Percentiles rank a stretch among this genome's conserved stretches.
Evolutionary conservation across 371 early-diverging fungal genomes (phyloP).

Genomic region (Mortierella sp.): DNA sequence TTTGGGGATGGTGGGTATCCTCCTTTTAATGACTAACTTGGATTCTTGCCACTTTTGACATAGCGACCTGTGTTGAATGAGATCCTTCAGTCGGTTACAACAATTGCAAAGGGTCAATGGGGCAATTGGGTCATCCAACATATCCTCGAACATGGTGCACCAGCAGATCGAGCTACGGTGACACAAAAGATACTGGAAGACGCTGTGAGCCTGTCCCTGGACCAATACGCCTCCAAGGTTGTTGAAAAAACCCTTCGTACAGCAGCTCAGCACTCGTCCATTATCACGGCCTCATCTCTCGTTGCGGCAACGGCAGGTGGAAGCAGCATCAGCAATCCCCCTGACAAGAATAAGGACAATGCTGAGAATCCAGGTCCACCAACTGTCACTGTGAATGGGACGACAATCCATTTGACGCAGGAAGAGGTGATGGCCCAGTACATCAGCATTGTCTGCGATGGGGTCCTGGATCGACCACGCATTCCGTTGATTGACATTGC

Average conservation of each 20-base stretch:
- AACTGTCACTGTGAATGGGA: slow-evolving; percentile 21
- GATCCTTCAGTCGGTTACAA: slow-evolving; percentile 65
- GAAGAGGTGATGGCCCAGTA: slow-evolving; percentile 47
- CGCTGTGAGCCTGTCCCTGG: slow-evolving; percentile 65
- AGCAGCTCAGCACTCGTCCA: slow-evolving; percentile 47
- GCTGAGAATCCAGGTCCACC: slow-evolving; percentile 4
- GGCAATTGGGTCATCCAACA: slow-evolving; percentile 87
- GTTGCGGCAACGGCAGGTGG: background rate
- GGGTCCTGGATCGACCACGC: slow-evolving; percentile 51
- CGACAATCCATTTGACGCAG: slow-evolving; percentile 30
- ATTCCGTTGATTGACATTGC: slow-evolving; percentile 67
- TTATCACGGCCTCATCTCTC: background rate
- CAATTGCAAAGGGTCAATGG: slow-evolving; percentile 80
- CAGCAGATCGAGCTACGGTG: slow-evolving; percentile 58
- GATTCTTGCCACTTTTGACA: background rate
- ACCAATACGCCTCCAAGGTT: slow-evolving; percentile 84
- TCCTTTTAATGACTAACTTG: too few relatives aligned
- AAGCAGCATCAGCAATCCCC: background rate
- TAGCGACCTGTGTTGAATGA: slow-evolving; percentile 69
- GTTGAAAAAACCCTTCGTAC: slow-evolving; percentile 80
- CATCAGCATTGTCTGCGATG: slow-evolving; percentile 44
- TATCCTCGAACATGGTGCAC: slow-evolving; percentile 74
- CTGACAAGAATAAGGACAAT: background rate
- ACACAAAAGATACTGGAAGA: slow-evolving; percentile 64
- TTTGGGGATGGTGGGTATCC: too few relatives aligned